Evolutionary conservation across 805 yeast species (phyloP).

Genomic region (Sugiyamaella lignohabitans): DNA sequence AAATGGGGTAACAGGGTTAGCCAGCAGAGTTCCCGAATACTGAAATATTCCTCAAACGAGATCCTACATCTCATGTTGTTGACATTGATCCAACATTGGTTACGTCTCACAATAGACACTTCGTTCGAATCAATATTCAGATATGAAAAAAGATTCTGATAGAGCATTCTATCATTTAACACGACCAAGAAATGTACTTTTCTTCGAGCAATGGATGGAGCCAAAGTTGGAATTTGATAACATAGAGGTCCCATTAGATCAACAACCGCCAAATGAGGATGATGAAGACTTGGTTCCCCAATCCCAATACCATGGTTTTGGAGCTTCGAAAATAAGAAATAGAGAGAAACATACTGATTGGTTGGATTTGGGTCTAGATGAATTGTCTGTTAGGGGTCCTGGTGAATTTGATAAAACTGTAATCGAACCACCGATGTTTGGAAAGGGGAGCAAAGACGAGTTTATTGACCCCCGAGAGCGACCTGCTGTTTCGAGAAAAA

Average conservation of each 20-base stretch:
- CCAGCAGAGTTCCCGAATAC: too few species aligned
- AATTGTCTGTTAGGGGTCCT: constrained; percentile 11
- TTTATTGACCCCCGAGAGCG: too few species aligned
- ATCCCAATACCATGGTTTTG: constrained; percentile 20
- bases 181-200: constrained; percentile 23
- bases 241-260: constrained; percentile 21
- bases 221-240: constrained; percentile 24
- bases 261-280: constrained; percentile 22
- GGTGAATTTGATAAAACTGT: constrained; percentile 8
- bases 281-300: constrained; percentile 19
- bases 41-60: too few species aligned
- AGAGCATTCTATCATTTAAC: constrained; percentile 28
- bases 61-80: too few species aligned
- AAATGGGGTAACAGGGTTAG: too few species aligned
- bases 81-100: too few species aligned
- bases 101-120: too few species aligned
- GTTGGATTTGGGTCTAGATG: constrained; percentile 21
- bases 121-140: too few species aligned
- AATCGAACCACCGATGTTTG: background rate
- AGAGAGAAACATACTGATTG: constrained; percentile 16
- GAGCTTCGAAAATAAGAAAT: constrained; percentile 13
- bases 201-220: constrained; percentile 28
- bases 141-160: constrained; percentile 27
- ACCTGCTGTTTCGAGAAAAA: background rate
- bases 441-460: too few species aligned